Percentiles rank a stretch among this genome's conserved stretches.
These are phyloP conservation scores for Zostera marina DNA, from an alignment of 116 monocot species.

Conservation along the genomic window DNA sequence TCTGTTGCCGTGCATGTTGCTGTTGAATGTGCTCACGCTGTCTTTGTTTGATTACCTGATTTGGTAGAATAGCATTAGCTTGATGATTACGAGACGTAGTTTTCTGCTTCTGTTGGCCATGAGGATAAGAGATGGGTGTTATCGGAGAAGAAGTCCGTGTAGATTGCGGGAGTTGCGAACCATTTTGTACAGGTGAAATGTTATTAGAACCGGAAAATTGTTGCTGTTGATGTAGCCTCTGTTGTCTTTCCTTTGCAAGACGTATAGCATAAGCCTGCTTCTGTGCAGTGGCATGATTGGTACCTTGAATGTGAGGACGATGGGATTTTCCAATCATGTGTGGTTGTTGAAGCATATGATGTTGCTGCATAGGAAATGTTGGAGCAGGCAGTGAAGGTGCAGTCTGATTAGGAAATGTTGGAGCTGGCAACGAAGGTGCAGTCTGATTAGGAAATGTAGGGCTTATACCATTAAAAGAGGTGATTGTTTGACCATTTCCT, in stretches of 20 bases:
- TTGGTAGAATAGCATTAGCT: constrained; percentile 13
- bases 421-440: constrained; percentile 20
- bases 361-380: constrained; percentile 16
- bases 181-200: constrained; percentile 7
- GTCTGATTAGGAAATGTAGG: constrained; percentile 27
- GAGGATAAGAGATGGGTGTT: constrained; percentile 24
- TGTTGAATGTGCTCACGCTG: constrained; percentile 35
- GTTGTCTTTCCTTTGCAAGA: constrained; percentile 55
- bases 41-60: constrained; percentile 46
- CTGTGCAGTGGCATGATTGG: constrained; percentile 34
- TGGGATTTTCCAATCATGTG: constrained; percentile 56
- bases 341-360: constrained; percentile 26
- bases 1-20: constrained; percentile 24
- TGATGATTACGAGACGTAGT: constrained; percentile 19
- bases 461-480: constrained; percentile 35
- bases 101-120: constrained; percentile 42
- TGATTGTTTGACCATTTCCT: constrained; percentile 31
- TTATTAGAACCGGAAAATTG: constrained; percentile 26
- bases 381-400: constrained; percentile 24
- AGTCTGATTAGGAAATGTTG: constrained; percentile 34
- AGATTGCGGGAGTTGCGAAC: constrained; percentile 13
- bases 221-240: constrained; percentile 21
- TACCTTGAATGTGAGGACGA: constrained; percentile 41
- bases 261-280: constrained; percentile 66
- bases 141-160: constrained; percentile 12